A percentile compares a stretch with the other conserved stretches of the same genome.
These are phyloP conservation scores for Penicillium parvum DNA, from an alignment of 495 filamentous ascomycete species.

Conservation along the genomic window DNA sequence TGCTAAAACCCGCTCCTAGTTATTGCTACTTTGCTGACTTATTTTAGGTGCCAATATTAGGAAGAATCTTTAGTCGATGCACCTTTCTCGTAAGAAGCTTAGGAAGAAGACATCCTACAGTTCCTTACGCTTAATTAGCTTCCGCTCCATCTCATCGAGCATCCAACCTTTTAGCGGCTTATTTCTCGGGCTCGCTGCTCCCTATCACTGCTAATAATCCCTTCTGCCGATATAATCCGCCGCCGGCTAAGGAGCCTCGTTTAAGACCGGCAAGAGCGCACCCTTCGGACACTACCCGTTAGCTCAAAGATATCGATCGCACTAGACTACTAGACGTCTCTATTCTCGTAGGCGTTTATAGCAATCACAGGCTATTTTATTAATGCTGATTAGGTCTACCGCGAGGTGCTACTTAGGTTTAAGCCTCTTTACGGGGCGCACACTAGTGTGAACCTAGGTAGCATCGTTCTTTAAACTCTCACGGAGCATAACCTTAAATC, in stretches of 20 bases:
- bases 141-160: constrained; percentile 1
- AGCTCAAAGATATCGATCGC: neutral
- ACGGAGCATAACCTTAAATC: constrained; percentile 3
- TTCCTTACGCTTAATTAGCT: neutral
- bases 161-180: neutral
- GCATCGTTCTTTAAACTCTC: neutral
- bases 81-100: constrained; percentile 1
- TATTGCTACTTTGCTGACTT: neutral
- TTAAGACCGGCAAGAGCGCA: neutral
- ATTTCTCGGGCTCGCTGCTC: neutral
- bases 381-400: constrained; percentile 1
- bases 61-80: neutral
- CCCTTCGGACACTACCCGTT: neutral
- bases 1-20: neutral
- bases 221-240: neutral
- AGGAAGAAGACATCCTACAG: constrained; percentile 1
- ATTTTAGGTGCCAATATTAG: neutral
- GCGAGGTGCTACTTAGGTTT: constrained; percentile 11
- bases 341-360: constrained; percentile 4
- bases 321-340: constrained; percentile 8
- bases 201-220: neutral
- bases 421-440: constrained; percentile 4
- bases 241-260: neutral
- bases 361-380: neutral
- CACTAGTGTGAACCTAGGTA: constrained; percentile 4